Evolutionary conservation across 1,284 basidiomycete species (phyloP), one percentile per base, ranked within the genome.

Genomic region (Boletus sp.): DNA sequence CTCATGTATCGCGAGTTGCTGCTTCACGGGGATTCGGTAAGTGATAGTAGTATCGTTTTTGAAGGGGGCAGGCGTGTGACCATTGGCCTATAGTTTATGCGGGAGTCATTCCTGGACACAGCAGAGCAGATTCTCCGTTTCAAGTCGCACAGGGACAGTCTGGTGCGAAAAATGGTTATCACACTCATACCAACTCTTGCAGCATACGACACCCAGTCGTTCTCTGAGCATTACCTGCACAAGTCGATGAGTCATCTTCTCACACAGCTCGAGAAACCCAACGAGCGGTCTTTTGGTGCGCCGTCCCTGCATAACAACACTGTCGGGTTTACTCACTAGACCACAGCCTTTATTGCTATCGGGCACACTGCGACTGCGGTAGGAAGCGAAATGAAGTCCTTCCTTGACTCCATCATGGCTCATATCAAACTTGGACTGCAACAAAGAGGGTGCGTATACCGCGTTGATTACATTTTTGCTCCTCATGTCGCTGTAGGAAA

Each of bases 341-440:
- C 33, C 33, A 48, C 53, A 88, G 93, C 94, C 0, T 98, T 97
- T 65, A 87, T 96, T 59, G 94, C 96, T 2, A 94, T 99, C 55
- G 96, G 96, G 1, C 93, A 97, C 59, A 91, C 97, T 32, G 91
- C 95, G 1, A 83, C 84, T 27, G 90, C 93, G 41, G 91, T 99
- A 42, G 87, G 88, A 23, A 90, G 91, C 54, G 91, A 94, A 55
- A 98, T 99, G 90, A 92, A 94, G 61, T 86, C 87, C 1, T 99
- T 97, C 69, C 80, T 99, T 40, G 95, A 99, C 53, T 82, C 87
- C 3, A 91, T 98, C 50, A 90, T 99, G 80, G 72, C 74, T 43
- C 88, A 92, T 49, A 91, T 98, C 63, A 97, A 97, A 68, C 78
- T 84, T 51, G 92, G 91, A 17, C 69, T 99, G 30, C 84, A 90